Evolutionary conservation across 1,284 basidiomycete genomes (phyloP).

Genomic region (Apiotrichum akiyoshidainum): DNA sequence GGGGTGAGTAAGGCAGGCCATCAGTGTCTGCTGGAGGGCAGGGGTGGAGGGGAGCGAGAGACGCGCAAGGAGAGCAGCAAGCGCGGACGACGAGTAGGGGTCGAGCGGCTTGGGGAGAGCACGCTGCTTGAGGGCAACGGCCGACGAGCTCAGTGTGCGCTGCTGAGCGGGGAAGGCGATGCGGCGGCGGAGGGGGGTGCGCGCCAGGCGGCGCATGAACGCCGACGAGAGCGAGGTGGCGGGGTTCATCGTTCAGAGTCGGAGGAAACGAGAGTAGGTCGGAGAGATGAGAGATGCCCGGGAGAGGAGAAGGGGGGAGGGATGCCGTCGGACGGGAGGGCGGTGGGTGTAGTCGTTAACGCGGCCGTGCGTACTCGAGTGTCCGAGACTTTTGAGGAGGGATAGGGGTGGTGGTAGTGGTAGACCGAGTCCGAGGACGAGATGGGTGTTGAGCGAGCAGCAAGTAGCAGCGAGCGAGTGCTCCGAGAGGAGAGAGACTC

Average conservation of each 20-base stretch:
- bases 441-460: too few species aligned
- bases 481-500: too few species aligned
- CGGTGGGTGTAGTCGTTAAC: too few species aligned
- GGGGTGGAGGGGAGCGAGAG: slow-evolving; percentile 36
- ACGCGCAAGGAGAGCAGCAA: slow-evolving; percentile 43
- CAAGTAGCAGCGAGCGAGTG: too few species aligned
- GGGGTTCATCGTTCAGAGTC: background rate
- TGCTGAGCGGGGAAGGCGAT: slow-evolving; percentile 4
- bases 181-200: slow-evolving; percentile 21
- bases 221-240: slow-evolving; percentile 11
- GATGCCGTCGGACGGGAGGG: background rate
- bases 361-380: too few species aligned
- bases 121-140: slow-evolving; percentile 8
- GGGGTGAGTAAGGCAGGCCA: slow-evolving; percentile 63
- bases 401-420: too few species aligned
- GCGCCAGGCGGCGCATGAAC: slow-evolving; percentile 28
- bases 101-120: slow-evolving; percentile 6
- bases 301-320: background rate
- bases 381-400: too few species aligned
- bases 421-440: too few species aligned
- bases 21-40: slow-evolving; percentile 31
- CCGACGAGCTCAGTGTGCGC: slow-evolving; percentile 6
- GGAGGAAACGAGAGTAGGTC: background rate
- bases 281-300: too few species aligned
- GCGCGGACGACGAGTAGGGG: slow-evolving; percentile 28